Conservation (phyloP, 805 yeast genomes). For the Candida alai region DNA sequence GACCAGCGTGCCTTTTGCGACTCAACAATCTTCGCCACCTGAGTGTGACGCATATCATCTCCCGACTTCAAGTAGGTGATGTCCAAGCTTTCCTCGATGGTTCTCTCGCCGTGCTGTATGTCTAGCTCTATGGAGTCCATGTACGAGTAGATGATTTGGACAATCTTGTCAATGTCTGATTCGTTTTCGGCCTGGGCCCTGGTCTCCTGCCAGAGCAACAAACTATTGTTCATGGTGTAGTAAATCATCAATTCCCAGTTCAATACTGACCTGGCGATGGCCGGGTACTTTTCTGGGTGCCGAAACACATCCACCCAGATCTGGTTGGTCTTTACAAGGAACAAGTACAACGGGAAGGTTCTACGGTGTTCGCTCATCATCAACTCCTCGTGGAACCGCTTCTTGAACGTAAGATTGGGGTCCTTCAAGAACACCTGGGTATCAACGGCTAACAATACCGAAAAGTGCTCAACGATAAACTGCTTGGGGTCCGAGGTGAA, state of each 20-base stretch:
- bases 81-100: conserved; percentile 45
- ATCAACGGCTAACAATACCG: conserved; percentile 51
- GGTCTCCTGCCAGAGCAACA: conserved; percentile 64
- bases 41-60: conserved; percentile 51
- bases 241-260: conserved; percentile 55
- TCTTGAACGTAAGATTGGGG: conserved; percentile 57
- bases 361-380: conserved; percentile 52
- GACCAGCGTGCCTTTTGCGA: conserved; percentile 42
- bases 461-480: conserved; percentile 41
- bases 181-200: conserved; percentile 41
- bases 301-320: conserved; percentile 35
- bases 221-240: conserved; percentile 51
- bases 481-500: conserved; percentile 41
- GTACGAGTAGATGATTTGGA: conserved; percentile 38
- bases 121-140: conserved; percentile 26
- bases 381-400: conserved; percentile 59
- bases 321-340: conserved; percentile 31
- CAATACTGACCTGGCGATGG: conserved; percentile 37
- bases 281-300: conserved; percentile 28
- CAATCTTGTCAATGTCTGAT: conserved; percentile 50
- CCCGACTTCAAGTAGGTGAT: conserved; percentile 45
- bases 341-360: conserved; percentile 47
- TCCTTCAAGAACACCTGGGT: conserved; percentile 52
- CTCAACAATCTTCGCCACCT: conserved; percentile 42
- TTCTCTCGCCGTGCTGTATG: conserved; percentile 15